Evolutionary conservation across 805 yeast species (phyloP).

Genomic region (Candida xiaguanensis): DNA sequence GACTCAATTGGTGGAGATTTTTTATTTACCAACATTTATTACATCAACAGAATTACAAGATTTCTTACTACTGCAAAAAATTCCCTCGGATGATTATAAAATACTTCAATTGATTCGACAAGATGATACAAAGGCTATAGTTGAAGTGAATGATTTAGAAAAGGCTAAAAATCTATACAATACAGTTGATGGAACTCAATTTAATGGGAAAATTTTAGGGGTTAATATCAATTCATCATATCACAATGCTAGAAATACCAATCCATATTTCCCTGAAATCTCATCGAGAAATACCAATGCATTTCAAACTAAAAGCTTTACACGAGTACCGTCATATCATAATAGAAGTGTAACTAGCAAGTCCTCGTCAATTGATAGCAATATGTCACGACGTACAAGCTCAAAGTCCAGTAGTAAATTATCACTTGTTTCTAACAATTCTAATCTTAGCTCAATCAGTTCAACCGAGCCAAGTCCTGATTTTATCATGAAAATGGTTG

Average conservation of each 20-base stretch:
- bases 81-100: background rate
- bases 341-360: background rate
- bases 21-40: slow-evolving; percentile 1
- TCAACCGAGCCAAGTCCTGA: slow-evolving; percentile 18
- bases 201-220: slow-evolving; percentile 2
- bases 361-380: slow-evolving; percentile 1
- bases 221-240: background rate
- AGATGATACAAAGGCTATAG: background rate
- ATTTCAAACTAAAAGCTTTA: background rate
- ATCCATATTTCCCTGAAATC: slow-evolving; percentile 1
- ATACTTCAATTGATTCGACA: slow-evolving; percentile 1
- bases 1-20: slow-evolving; percentile 1
- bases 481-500: slow-evolving; percentile 24
- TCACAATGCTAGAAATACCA: background rate
- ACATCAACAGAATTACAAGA: background rate
- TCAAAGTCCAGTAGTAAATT: background rate
- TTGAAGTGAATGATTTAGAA: background rate
- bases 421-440: background rate
- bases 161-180: background rate
- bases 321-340: background rate
- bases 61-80: background rate
- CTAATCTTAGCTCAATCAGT: background rate
- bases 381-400: background rate
- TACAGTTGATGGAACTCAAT: slow-evolving; percentile 2
- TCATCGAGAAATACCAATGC: background rate